Base-by-base conservation (phyloP, 179 eudicot genomes). In the Drosera spatulata region DNA sequence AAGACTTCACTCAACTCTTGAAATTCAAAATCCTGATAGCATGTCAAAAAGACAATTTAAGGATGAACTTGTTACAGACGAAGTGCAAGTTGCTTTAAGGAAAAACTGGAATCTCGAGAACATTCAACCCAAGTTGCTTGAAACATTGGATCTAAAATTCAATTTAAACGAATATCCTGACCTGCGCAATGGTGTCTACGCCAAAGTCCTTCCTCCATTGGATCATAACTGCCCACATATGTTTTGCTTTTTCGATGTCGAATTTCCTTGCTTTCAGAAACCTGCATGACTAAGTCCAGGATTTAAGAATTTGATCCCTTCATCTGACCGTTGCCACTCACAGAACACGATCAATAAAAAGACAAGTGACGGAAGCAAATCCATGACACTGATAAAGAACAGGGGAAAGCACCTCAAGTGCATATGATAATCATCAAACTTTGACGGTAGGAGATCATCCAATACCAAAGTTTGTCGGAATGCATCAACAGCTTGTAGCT, bases 211-310 rank as follows among this genome's bases (percentile, higher is more conserved):
- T 86, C 75, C 99, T 89, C 99, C 99, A 93, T 64, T 83, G 91
- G 44, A 93, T 57, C 99, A 85, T 93, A 63, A 86, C 99, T 66
- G 94, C 84, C 99, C 99, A 93, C 99, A 93, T 93, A 51, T 80
- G 79, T 63, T 86, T 93, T 41, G 99, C 87, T 62, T 86, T 93
- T 49, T 93, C 96, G 54, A 86, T 77, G 62, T 93, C 99, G 62
- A 93, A 86, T 63, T 93, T 93, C 60, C 99, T 89, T n/a, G 99
- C 99, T 80, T 86, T 93, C 67, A 93, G 75, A 68, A 93, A 93
- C 85, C 99, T 93, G 80, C 56, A 69, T 11, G 49, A n/a, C 59
- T 50, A 33, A 61, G 8, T 62, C 15, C 37, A 45, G 43, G 46
- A 41, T 22, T 39, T 41, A 56, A 38, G 13, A 41, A 56, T 56